Evolutionary conservation across 1,284 basidiomycete genomes (phyloP), one percentile per base, ranked within the genome.

Genomic region (Malassezia globosa): DNA sequence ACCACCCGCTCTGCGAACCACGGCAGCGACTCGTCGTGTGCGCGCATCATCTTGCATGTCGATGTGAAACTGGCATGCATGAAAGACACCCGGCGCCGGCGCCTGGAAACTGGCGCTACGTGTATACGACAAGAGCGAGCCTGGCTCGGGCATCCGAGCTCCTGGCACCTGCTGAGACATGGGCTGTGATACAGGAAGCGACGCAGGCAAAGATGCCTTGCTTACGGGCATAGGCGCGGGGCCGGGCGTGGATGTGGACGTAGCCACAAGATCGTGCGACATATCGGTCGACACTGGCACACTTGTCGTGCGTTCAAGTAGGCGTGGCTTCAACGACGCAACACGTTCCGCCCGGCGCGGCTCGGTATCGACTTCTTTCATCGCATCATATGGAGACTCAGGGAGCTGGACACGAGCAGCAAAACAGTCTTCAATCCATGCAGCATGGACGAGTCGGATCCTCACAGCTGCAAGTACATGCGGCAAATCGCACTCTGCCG

Each of bases 401-500:
- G 50, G 52, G 14, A 66, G 37, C 26, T 59, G 56, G 23, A 82
- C 84, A 49, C 80, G 79, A 56, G 79, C 82, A 38, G 80, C 76
- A 7, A 84, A 55, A 26, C 77, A 85, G 58, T 87, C 85, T 81
- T 82, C 83, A 55, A 87, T 82, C 84, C 84, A 87, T 52, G 85
- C 84, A 56, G 84, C 83, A 81, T 84, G 86, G 1, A 87, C 79
- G 2, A 85, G 73, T 41, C 77, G 75, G 29, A 86, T 82, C 37
- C 77, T 74, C 0, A 80, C 81, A 60, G 84, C 82, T 13, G 56
- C 63, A 21, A 25, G 40, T 18, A 54, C 34, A 7, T 42, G 35
- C 16, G 37, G 46, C 7, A 46, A 40, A 14, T 40, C 21, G 18
- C 21, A 13, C 22, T 38, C 42, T 34, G 35, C 22, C 21, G 43